A percentile compares a stretch with the other conserved stretches of the same genome.
Evolutionary conservation across 179 eudicot genomes (phyloP).

Genomic region (Spinacia oleracea): DNA sequence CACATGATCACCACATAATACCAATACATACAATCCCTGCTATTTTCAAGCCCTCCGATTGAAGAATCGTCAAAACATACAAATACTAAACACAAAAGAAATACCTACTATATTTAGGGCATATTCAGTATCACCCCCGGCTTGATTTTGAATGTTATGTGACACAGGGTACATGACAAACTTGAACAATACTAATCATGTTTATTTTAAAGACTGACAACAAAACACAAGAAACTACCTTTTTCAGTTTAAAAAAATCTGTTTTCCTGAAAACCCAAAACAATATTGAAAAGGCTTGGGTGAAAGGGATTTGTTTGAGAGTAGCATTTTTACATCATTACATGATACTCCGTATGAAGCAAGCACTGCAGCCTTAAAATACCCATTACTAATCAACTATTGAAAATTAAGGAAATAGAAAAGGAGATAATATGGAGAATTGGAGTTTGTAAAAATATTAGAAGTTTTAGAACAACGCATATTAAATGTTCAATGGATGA

Average conservation of each 20-base stretch:
- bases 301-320: no score
- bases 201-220: no score
- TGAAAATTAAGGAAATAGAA: background rate
- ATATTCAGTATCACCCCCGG: background rate
- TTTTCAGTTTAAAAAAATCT: no score
- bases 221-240: no score
- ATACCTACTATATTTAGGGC: background rate
- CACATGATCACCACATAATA: constrained; percentile 8
- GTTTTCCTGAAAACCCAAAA: no score
- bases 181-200: no score
- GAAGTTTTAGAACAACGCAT: no score
- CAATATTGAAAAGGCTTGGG: no score
- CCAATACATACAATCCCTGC: constrained; percentile 32
- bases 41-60: background rate
- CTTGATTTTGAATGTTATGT: background rate
- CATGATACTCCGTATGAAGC: background rate
- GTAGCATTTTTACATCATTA: background rate
- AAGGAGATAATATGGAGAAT: background rate
- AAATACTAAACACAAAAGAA: background rate
- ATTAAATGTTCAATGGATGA: background rate
- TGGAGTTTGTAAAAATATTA: background rate
- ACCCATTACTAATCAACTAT: background rate
- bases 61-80: background rate
- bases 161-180: no score
- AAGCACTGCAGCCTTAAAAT: background rate